Evolutionary conservation across 257 asterid species (phyloP).

Genomic region (Solanum dulcamara): DNA sequence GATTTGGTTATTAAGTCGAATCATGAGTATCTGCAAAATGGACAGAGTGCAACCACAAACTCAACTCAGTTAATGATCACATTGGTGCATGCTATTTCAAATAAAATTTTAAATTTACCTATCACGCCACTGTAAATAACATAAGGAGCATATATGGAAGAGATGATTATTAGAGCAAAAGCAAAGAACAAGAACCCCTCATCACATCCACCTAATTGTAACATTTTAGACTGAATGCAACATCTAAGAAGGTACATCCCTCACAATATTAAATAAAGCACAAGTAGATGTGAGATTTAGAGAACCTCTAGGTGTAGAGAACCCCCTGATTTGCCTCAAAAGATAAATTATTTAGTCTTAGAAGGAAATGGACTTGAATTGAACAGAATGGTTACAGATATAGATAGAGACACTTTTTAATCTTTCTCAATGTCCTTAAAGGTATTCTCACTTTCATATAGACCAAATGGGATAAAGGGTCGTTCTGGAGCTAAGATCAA

Average conservation of each 20-base stretch:
- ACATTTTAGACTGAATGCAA: background rate
- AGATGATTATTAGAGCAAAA: background rate
- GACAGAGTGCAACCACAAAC: background rate
- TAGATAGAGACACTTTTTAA: background rate
- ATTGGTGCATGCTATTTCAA: background rate
- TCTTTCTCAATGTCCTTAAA: background rate
- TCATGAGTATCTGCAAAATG: conserved; percentile 52
- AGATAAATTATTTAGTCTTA: background rate
- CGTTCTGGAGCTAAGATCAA: background rate
- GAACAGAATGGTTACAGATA: background rate
- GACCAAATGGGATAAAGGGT: background rate
- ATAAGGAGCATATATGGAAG: background rate
- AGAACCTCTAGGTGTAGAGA: background rate
- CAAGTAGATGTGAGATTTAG: background rate
- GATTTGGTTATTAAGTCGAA: conserved; percentile 43
- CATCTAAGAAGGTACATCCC: background rate
- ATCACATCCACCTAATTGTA: background rate
- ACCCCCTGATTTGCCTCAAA: background rate
- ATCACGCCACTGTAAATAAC: background rate
- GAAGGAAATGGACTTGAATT: background rate
- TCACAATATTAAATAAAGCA: background rate
- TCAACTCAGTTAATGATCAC: background rate
- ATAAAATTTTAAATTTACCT: background rate
- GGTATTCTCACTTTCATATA: background rate
- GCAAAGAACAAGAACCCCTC: background rate